phyloP scores from a whole-genome alignment of 2,329 filamentous ascomycete species.

The Clarireedia homoeocarpa region DNA sequence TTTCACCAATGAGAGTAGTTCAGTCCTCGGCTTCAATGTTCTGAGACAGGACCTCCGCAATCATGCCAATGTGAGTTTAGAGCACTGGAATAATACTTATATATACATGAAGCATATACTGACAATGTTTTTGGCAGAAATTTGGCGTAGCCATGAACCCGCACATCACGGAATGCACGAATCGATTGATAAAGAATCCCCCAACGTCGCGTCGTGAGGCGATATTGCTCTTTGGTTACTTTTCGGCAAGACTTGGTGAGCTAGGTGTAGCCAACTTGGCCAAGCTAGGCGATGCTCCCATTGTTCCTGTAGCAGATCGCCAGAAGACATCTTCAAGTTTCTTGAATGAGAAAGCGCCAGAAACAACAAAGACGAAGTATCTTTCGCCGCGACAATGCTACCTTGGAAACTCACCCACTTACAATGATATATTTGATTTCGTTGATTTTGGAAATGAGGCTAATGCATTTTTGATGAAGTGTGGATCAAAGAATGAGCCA shows the following conservation, averaged over 20 bases:
- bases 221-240: slow-evolving; percentile 70
- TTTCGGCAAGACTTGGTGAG: slow-evolving; percentile 69
- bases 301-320: slow-evolving; percentile 58
- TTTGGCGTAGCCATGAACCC: slow-evolving; percentile 84
- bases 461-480: slow-evolving; percentile 80
- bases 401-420: slow-evolving; percentile 61
- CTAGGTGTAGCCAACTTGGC: slow-evolving; percentile 53
- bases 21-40: slow-evolving; percentile 73
- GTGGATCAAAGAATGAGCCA: slow-evolving; percentile 86
- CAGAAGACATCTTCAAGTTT: slow-evolving; percentile 17
- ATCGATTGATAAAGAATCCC: slow-evolving; percentile 62
- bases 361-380: slow-evolving; percentile 36
- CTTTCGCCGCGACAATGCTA: slow-evolving; percentile 71
- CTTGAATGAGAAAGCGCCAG: slow-evolving; percentile 35
- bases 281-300: slow-evolving; percentile 54
- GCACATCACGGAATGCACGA: slow-evolving; percentile 67
- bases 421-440: slow-evolving; percentile 91
- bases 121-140: slow-evolving; percentile 39
- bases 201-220: slow-evolving; percentile 62
- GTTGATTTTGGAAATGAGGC: slow-evolving; percentile 86
- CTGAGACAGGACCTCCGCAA: slow-evolving; percentile 67
- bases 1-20: slow-evolving; percentile 71
- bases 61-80: slow-evolving; percentile 53
- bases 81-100: not conserved
- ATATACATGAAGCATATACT: not conserved